A percentile compares a stretch with the other conserved stretches of the same genome.
Conservation (phyloP, 331 rosid genomes). For the Acacia pycnantha region DNA sequence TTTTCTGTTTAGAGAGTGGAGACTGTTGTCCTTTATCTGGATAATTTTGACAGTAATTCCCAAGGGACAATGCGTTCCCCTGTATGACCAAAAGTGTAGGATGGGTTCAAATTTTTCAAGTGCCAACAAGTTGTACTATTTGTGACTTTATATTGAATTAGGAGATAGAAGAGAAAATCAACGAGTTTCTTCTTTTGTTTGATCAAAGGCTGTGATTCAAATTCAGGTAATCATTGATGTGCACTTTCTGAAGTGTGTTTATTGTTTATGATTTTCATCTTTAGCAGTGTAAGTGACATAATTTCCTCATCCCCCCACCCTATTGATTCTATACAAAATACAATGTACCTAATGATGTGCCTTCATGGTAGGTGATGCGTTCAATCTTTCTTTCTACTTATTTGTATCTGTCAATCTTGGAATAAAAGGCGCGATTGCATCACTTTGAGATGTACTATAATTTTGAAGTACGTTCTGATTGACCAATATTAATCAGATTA, state of each 20-base stretch:
- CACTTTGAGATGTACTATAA: background rate
- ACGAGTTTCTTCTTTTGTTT: too few species aligned
- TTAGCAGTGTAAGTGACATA: constrained; percentile 1
- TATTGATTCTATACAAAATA: background rate
- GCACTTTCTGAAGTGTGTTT: constrained; percentile 20
- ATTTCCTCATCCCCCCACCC: background rate
- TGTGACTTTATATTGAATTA: too few species aligned
- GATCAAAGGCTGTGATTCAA: constrained; percentile 30
- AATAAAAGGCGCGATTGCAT: background rate
- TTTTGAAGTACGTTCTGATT: constrained; percentile 6
- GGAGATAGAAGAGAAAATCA: too few species aligned
- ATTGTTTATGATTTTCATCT: background rate
- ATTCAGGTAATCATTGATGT: constrained; percentile 63
- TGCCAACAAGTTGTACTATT: too few species aligned
- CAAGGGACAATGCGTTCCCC: too few species aligned
- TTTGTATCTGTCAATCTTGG: constrained; percentile 8
- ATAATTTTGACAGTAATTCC: too few species aligned
- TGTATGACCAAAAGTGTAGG: too few species aligned
- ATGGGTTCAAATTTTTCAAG: too few species aligned
- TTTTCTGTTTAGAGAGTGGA: too few species aligned
- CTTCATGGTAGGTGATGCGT: background rate
- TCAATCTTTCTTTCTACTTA: constrained; percentile 10
- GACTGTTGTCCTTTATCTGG: too few species aligned
- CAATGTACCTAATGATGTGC: background rate
- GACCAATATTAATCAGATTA: constrained; percentile 22